Evolutionary conservation across 208 protist species (phyloP), one percentile per base, ranked within the genome.

Genomic region (Trypanosoma brucei): DNA sequence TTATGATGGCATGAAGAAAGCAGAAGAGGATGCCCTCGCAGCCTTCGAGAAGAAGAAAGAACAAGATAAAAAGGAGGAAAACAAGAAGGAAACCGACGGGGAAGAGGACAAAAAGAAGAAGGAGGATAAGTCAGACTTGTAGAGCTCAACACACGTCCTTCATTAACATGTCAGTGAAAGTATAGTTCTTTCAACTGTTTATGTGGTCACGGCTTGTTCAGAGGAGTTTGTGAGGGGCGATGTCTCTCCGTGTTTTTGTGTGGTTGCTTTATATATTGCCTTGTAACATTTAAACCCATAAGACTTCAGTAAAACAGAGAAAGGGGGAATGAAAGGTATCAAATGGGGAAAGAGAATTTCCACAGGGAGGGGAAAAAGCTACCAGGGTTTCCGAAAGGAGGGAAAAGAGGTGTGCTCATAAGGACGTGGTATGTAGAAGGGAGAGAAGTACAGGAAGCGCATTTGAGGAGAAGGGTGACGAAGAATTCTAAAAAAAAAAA

Each of bases 1-100:
- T 2, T 75, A 68, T 38, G 56, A 40, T 38, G 60, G 48, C 59
- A 58, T 68, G 54, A 73, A 70, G 57, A 59, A 59, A 9, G 68
- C 67, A 37, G 67, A 78, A 58, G 13, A 13, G 38, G 72, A 61
- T 8, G 72, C 72, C 7, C 30, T 65, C 22, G 44, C 14, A 5
- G 62, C 54, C 3, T 48, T 62, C 35, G 49, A 68, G 46, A 44
- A 42, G 33, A 34, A 14, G 42, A 22, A 70, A 14, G n/a, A 59
- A 45, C 37, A 36, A 42, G 7, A 38, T 39, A 42, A 37, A 34
- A 39, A 60, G 30, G 33, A 30, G 3, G 39, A 70, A 44, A 55
- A 59, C 35, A 35, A 55, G 31, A 55, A 60, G 13, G 59, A 49
- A 33, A 13, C 52, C 11, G 45, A 70, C 6, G 38, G 57, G 45